A percentile compares a stretch with the other conserved stretches of the same genome.
Conservation (phyloP, 179 eudicot genomes). For the Spergularia azorica region DNA sequence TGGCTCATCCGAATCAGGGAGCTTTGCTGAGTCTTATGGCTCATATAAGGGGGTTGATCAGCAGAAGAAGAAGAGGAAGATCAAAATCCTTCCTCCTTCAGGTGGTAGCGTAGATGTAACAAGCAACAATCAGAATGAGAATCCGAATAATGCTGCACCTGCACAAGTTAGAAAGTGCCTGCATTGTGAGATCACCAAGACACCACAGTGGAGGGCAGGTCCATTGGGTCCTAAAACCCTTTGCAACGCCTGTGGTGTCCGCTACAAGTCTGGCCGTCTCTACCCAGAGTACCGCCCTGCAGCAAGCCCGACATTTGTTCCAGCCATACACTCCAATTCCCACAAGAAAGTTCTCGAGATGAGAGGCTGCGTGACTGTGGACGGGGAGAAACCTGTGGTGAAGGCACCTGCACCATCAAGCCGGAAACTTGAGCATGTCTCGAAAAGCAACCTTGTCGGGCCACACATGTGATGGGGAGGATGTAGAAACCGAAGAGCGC, state of each 20-base stretch:
- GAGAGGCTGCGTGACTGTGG: constrained; percentile 40
- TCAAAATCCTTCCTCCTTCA: constrained; percentile 37
- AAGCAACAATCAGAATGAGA: constrained; percentile 27
- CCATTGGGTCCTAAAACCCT: constrained; percentile 84
- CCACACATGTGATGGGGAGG: constrained; percentile 30
- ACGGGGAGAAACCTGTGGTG: background rate
- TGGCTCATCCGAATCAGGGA: constrained; percentile 38
- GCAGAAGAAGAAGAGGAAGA: constrained; percentile 49
- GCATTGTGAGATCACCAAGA: constrained; percentile 86
- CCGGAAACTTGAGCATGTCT: constrained; percentile 33
- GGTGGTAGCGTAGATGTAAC: constrained; percentile 8
- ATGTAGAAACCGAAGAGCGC: background rate
- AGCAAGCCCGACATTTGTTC: constrained; percentile 77
- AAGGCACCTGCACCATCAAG: constrained; percentile 11
- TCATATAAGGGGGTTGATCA: constrained; percentile 13
- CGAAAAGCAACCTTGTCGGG: constrained; percentile 25
- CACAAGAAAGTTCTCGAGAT: constrained; percentile 86
- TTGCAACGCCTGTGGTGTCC: constrained; percentile 90
- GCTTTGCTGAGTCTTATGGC: constrained; percentile 36
- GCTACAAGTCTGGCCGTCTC: constrained; percentile 79
- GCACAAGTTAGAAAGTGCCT: constrained; percentile 56
- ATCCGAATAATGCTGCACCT: constrained; percentile 5
- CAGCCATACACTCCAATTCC: constrained; percentile 75
- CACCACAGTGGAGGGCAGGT: constrained; percentile 89
- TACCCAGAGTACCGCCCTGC: constrained; percentile 88